Percentiles rank a stretch among this genome's conserved stretches.
Conservation (phyloP, 1,284 basidiomycete species). For the Sanghuangporus sanghuang region DNA sequence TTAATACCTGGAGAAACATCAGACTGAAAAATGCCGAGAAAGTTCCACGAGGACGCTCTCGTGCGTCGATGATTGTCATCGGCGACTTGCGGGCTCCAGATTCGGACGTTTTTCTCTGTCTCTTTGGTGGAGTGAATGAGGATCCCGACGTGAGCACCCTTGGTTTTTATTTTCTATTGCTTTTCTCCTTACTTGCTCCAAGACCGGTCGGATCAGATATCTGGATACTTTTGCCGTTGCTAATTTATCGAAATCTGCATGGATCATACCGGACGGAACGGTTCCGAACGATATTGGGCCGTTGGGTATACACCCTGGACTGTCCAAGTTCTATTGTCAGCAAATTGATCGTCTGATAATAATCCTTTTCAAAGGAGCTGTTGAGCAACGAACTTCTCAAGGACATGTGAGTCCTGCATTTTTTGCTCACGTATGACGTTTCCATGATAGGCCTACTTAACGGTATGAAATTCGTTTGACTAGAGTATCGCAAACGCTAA, state of each 20-base stretch:
- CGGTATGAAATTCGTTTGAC: neutral
- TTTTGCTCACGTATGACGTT: neutral
- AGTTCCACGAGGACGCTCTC: neutral
- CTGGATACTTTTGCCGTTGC: slow-evolving; percentile 1
- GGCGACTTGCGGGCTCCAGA: neutral
- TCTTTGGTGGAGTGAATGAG: slow-evolving; percentile 9
- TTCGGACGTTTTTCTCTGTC: neutral
- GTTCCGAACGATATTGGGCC: neutral
- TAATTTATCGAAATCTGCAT: neutral
- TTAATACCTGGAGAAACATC: slow-evolving; percentile 6
- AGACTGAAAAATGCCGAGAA: neutral
- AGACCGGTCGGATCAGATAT: neutral
- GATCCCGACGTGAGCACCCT: neutral
- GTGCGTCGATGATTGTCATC: neutral
- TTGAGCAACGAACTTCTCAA: neutral
- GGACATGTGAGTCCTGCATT: neutral
- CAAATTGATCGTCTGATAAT: neutral
- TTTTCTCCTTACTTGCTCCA: too few relatives aligned
- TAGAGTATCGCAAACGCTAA: neutral
- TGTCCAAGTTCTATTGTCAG: neutral
- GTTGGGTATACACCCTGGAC: neutral
- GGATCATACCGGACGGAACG: neutral
- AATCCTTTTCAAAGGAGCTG: neutral
- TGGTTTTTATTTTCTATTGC: too few relatives aligned
- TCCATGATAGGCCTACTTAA: neutral